These are phyloP conservation scores for Suillus americanus DNA, from an alignment of 768 basidiomycete species.

Conservation along the genomic window DNA sequence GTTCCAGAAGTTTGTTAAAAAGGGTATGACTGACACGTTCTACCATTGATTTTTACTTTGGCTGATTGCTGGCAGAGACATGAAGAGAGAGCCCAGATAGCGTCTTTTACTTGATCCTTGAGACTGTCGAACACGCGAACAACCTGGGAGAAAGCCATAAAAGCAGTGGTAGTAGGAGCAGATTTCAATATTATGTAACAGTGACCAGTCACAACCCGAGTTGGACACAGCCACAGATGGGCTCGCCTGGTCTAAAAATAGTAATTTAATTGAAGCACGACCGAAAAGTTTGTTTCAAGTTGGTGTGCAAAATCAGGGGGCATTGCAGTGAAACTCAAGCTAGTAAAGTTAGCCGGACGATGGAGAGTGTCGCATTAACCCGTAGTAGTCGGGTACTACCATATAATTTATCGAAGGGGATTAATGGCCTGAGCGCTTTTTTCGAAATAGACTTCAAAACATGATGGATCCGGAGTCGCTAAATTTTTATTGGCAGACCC, in stretches of 20 bases:
- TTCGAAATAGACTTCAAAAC: not conserved
- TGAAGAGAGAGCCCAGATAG: slow-evolving; percentile 76
- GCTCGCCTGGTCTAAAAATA: not conserved
- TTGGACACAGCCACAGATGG: slow-evolving; percentile 12
- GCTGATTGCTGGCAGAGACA: slow-evolving; percentile 81
- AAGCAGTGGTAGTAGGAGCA: not conserved
- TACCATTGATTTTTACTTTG: slow-evolving; percentile 92
- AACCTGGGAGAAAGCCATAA: slow-evolving; percentile 34
- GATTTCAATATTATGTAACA: too few relatives aligned
- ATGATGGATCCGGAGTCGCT: too few relatives aligned
- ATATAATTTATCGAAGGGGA: not conserved
- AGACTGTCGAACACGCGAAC: slow-evolving; percentile 51
- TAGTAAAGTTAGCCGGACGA: not conserved
- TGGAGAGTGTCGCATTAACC: not conserved
- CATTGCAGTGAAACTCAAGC: not conserved
- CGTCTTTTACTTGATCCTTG: slow-evolving; percentile 79
- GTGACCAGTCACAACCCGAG: too few relatives aligned
- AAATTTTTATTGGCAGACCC: not conserved
- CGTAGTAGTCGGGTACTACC: not conserved
- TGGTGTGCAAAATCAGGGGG: too few relatives aligned
- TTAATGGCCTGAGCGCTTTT: not conserved
- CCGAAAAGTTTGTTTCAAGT: too few relatives aligned
- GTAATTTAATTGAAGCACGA: not conserved
- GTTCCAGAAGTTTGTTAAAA: slow-evolving; percentile 2
- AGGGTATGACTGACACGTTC: slow-evolving; percentile 67